Evolutionary conservation across 2,329 filamentous ascomycete genomes (phyloP), one percentile per base, ranked within the genome.

Genomic region (Rhynchosporium graminicola): DNA sequence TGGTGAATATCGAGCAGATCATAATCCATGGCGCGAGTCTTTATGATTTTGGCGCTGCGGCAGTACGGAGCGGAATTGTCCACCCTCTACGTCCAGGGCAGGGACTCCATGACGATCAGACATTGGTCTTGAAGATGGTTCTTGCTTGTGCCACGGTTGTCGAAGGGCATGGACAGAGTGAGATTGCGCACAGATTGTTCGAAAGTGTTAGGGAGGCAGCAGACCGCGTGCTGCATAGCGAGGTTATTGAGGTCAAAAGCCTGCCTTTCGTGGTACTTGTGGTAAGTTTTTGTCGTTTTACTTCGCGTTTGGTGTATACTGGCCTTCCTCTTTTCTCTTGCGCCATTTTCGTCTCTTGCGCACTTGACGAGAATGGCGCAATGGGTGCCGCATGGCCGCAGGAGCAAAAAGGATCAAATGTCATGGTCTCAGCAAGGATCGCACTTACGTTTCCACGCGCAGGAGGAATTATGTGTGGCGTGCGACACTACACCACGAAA

Each of bases 111-210:
- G 86, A 89, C 70, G 83, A 86, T 38, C 82, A 85, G 59, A 84
- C 91, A 0, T 83, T 90, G 58, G 79, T 91, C 54, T 78, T 98
- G 56, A 98, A 97, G 75, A 84, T 96, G 70, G 84, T 97, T 67
- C 80, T 97, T 72, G 92, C 91, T 66, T 89, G 85, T 67, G 90
- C 88, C 0, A 78, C 96, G 64, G 83, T 89, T 1, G 84, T 94
- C 20, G 91, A 97, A 73, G 89, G 87, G 9, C 85, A 88, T 65
- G 93, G 92, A 0, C 86, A 90, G 69, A 95, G 91, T 74, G 83
- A 88, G 28, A 83, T 89, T 64, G 93, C 90, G 0, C 82, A 82
- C 67, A 83, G 83, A 40, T 79, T 97, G 20, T 97, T 89, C 74
- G 83, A 90, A 31, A 92, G 87, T 74, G 89, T 95, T 67, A 89